These are phyloP conservation scores for Trichoderma koningiopsis DNA, from an alignment of 2,329 filamentous ascomycete genomes.

Conservation along the genomic window DNA sequence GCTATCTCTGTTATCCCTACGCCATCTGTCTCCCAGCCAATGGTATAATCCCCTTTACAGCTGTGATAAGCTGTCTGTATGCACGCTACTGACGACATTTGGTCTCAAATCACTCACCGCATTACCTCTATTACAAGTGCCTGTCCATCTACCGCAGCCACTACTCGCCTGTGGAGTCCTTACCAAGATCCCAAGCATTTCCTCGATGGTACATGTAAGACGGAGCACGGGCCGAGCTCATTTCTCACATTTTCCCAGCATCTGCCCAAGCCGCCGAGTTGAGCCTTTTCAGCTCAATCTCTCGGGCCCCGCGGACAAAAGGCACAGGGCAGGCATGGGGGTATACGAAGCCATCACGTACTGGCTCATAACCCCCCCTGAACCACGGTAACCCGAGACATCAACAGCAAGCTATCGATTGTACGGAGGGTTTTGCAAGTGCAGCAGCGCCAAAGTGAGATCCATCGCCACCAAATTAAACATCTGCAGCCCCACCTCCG, in stretches of 20 bases:
- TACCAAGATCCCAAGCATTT: background rate
- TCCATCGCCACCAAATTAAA: background rate
- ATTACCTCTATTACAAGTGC: background rate
- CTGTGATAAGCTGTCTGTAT: background rate
- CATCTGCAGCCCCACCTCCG: background rate
- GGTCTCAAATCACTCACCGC: background rate
- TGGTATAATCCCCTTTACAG: background rate
- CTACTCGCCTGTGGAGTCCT: background rate
- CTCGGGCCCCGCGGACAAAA: conserved; percentile 15
- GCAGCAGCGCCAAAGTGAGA: background rate
- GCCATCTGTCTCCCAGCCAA: background rate
- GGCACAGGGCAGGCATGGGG: background rate
- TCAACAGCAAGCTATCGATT: background rate
- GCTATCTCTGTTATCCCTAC: background rate
- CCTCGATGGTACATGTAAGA: background rate
- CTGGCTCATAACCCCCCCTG: background rate
- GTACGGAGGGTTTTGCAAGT: background rate
- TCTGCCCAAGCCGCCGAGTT: background rate
- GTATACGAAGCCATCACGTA: background rate
- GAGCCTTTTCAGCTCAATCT: background rate
- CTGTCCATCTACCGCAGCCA: background rate
- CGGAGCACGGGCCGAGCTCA: conserved; percentile 12
- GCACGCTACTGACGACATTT: background rate
- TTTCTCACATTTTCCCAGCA: conserved; percentile 3
- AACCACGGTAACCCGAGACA: background rate